These are phyloP conservation scores for Starmerella davenportii DNA, from an alignment of 805 yeast genomes.

Conservation along the genomic window DNA sequence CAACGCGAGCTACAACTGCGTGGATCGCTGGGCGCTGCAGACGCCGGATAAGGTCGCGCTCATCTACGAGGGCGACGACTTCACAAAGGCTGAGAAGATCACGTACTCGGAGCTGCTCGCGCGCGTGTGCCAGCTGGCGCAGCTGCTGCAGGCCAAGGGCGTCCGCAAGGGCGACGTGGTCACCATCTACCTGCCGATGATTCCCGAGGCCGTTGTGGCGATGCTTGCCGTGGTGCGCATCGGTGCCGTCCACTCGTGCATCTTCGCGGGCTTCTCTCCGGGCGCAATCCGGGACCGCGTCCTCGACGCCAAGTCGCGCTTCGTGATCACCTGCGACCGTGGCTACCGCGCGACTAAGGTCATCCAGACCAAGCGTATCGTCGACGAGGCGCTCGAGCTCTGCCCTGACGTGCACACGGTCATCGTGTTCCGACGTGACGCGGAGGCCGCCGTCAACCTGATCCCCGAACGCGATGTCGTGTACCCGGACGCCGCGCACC, in stretches of 20 bases:
- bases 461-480: conserved; percentile 67
- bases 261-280: conserved; percentile 91
- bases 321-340: conserved; percentile 87
- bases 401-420: conserved; percentile 61
- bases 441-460: conserved; percentile 43
- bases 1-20: conserved; percentile 85
- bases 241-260: conserved; percentile 92
- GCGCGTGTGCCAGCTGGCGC: conserved; percentile 75
- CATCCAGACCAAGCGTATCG: conserved; percentile 80
- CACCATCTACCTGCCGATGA: conserved; percentile 94
- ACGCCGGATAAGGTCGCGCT: conserved; percentile 55
- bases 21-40: conserved; percentile 82
- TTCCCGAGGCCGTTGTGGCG: conserved; percentile 89
- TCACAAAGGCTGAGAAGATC: conserved; percentile 47
- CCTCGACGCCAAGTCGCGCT: conserved; percentile 66
- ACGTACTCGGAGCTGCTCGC: conserved; percentile 75
- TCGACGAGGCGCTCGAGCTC: conserved; percentile 74
- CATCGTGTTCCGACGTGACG: conserved; percentile 77
- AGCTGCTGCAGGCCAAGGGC: conserved; percentile 62
- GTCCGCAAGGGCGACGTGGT: conserved; percentile 89
- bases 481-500: conserved; percentile 84
- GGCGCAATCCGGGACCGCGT: conserved; percentile 86
- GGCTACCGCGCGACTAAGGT: conserved; percentile 78
- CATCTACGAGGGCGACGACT: conserved; percentile 90
- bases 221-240: conserved; percentile 81